Conservation (phyloP, 768 basidiomycete species). For the Boletus speciosus region DNA sequence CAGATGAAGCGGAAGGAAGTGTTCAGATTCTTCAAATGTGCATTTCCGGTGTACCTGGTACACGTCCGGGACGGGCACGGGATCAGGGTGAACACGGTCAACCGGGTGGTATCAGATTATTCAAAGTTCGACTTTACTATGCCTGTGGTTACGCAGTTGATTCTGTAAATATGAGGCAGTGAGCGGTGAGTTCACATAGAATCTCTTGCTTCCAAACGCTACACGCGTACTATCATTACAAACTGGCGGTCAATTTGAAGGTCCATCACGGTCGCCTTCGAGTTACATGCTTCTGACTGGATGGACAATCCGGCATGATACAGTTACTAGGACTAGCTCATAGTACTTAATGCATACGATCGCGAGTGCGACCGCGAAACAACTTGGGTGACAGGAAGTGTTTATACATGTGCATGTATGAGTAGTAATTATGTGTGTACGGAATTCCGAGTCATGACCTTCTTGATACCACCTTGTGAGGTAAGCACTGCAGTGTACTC, state of each 20-base stretch:
- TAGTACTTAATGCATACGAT: too few species aligned
- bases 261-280: neutral
- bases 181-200: too few species aligned
- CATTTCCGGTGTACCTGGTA: slow-evolving; percentile 19
- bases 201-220: neutral
- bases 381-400: too few species aligned
- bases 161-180: slow-evolving; percentile 7
- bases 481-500: too few species aligned
- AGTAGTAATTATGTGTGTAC: too few species aligned
- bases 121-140: slow-evolving; percentile 14
- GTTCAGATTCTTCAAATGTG: slow-evolving; percentile 10
- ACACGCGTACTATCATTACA: neutral
- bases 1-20: slow-evolving; percentile 18
- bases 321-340: too few species aligned
- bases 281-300: neutral
- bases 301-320: neutral
- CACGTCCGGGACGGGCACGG: slow-evolving; percentile 11
- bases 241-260: neutral
- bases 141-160: slow-evolving; percentile 14
- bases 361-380: too few species aligned
- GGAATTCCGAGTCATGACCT: neutral
- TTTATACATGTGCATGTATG: too few species aligned
- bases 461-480: neutral
- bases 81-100: slow-evolving; percentile 16
- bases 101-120: slow-evolving; percentile 12